Conservation (phyloP, 1,284 basidiomycete genomes). For the Porodaedalea pini region DNA sequence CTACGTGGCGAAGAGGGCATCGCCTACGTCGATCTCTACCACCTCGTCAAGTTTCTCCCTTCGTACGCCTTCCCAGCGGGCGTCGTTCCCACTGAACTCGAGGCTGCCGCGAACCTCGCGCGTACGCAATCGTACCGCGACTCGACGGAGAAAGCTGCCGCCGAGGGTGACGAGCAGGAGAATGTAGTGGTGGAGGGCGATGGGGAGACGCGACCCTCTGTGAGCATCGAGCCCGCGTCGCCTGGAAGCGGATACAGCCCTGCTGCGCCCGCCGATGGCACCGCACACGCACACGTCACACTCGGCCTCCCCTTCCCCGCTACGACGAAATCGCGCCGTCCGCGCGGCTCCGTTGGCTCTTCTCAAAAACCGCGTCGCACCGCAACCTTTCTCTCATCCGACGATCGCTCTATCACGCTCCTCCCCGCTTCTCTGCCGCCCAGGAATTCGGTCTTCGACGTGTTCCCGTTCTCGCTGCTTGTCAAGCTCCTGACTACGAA, state of each 20-base stretch:
- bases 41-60: conserved; percentile 66
- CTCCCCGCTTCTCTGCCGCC: conserved; percentile 60
- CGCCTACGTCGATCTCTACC: conserved; percentile 55
- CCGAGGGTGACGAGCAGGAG: neutral
- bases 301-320: conserved; percentile 12
- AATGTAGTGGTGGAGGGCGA: neutral
- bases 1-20: conserved; percentile 64
- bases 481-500: conserved; percentile 43
- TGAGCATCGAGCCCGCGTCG: conserved; percentile 5
- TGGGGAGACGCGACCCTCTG: neutral
- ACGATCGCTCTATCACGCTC: conserved; percentile 45
- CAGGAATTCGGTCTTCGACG: conserved; percentile 57
- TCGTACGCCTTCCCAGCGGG: conserved; percentile 57
- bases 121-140: conserved; percentile 12
- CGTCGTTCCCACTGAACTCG: conserved; percentile 44
- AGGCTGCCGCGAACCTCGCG: conserved; percentile 16
- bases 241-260: neutral
- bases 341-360: neutral
- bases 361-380: conserved; percentile 20
- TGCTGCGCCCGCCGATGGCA: neutral
- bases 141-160: neutral
- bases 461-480: conserved; percentile 68
- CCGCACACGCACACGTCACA: conserved; percentile 1
- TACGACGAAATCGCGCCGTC: neutral
- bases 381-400: conserved; percentile 17